Conservation (phyloP, 139 green algal genomes). For the Picochlorum sp. region DNA sequence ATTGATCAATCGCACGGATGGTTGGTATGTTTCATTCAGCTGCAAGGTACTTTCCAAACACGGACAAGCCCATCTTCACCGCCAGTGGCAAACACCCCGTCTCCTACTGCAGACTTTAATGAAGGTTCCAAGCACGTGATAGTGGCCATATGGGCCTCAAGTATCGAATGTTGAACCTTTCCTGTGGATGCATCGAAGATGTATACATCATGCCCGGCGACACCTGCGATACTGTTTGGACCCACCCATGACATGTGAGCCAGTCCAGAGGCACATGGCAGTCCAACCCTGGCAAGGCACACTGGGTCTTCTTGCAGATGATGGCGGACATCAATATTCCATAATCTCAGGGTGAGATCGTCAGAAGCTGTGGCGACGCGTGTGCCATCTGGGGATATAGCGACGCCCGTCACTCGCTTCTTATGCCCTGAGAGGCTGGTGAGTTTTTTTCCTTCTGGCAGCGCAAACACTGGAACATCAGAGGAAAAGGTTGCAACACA, state of each 20-base stretch:
- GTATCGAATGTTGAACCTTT: not conserved
- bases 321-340: constrained; percentile 40
- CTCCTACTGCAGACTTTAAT: too few species aligned
- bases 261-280: not conserved
- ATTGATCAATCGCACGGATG: not conserved
- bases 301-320: constrained; percentile 27
- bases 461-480: constrained; percentile 38
- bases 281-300: not conserved
- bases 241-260: not conserved
- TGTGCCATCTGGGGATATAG: constrained; percentile 34
- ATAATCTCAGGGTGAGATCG: constrained; percentile 27
- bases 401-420: constrained; percentile 1
- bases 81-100: not conserved
- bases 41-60: not conserved
- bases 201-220: not conserved
- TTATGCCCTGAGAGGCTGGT: constrained; percentile 19
- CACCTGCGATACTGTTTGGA: not conserved
- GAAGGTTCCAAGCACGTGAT: not conserved
- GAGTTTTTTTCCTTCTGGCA: constrained; percentile 23
- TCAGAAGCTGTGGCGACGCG: constrained; percentile 27
- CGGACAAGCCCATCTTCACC: not conserved
- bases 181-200: constrained; percentile 5
- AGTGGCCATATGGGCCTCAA: not conserved
- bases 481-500: constrained; percentile 38
- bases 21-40: not conserved